Evolutionary conservation across 108 stramenopile species (phyloP).

Genomic region (Skeletonema marinoi): DNA sequence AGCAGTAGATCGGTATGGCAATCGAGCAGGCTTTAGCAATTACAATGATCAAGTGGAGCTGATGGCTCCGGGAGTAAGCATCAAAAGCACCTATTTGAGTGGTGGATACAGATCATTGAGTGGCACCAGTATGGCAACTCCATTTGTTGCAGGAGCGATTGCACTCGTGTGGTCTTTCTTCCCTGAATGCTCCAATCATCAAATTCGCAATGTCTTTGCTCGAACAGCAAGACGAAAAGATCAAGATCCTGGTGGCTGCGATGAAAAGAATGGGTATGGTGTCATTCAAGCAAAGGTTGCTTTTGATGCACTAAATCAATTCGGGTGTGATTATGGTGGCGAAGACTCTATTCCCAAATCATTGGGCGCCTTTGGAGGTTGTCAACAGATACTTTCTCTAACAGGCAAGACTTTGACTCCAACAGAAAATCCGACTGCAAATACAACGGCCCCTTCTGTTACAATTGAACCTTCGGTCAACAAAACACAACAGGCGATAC

Average conservation of each 20-base stretch:
- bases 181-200: conserved; percentile 47
- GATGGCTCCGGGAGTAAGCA: conserved; percentile 56
- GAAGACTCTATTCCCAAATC: conserved; percentile 20
- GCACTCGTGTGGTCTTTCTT: conserved; percentile 57
- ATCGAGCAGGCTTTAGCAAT: conserved; percentile 48
- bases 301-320: conserved; percentile 30
- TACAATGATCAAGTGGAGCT: conserved; percentile 58
- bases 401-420: background rate
- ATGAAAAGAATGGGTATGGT: conserved; percentile 34
- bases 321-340: conserved; percentile 37
- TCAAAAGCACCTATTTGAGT: conserved; percentile 48
- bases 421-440: background rate
- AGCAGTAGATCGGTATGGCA: conserved; percentile 40
- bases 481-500: background rate
- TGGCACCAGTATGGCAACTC: conserved; percentile 78
- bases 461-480: background rate
- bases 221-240: conserved; percentile 17
- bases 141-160: conserved; percentile 63
- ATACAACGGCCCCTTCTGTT: background rate
- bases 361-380: conserved; percentile 31
- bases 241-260: conserved; percentile 9
- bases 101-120: conserved; percentile 35
- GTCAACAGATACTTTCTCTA: conserved; percentile 12
- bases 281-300: conserved; percentile 49
- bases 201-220: conserved; percentile 53